Evolutionary conservation across 495 filamentous ascomycete genomes (phyloP).

Genomic region (Gamarada debralockiae): DNA sequence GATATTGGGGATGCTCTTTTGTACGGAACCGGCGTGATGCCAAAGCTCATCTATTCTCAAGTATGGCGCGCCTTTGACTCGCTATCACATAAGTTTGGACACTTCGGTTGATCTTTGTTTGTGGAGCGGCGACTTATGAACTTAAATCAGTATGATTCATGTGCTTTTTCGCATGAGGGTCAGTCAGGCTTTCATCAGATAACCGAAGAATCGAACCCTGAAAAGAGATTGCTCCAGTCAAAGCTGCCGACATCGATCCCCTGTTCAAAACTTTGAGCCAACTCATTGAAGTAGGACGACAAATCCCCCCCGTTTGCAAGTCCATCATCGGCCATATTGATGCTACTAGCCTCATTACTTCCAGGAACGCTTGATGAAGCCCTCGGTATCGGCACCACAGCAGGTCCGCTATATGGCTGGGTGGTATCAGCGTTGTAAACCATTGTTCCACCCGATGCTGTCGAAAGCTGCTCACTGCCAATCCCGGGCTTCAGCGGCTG

Average conservation of each 20-base stretch:
- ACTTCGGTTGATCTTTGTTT: no score
- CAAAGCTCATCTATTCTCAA: no score
- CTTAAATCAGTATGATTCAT: no score
- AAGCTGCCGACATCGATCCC: not conserved
- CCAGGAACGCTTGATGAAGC: not conserved
- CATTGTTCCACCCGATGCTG: not conserved
- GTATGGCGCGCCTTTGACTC: no score
- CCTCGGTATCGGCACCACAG: not conserved
- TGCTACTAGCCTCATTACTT: not conserved
- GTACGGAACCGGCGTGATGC: no score
- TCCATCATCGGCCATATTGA: not conserved
- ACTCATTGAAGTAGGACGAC: not conserved
- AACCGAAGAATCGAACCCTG: not conserved
- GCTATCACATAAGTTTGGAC: no score
- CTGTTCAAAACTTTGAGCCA: constrained; percentile 1
- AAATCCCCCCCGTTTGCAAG: not conserved
- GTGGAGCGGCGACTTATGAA: no score
- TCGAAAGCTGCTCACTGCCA: not conserved
- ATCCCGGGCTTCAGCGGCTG: not conserved
- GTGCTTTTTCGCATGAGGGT: no score
- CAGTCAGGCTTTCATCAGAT: not conserved
- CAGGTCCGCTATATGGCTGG: not conserved
- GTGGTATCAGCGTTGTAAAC: not conserved
- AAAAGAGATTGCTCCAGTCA: constrained; percentile 5
- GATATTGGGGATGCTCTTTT: no score